Evolutionary conservation across 78 protist species (phyloP), one percentile per base, ranked within the genome.

Genomic region (Dictyostelium discoideum): DNA sequence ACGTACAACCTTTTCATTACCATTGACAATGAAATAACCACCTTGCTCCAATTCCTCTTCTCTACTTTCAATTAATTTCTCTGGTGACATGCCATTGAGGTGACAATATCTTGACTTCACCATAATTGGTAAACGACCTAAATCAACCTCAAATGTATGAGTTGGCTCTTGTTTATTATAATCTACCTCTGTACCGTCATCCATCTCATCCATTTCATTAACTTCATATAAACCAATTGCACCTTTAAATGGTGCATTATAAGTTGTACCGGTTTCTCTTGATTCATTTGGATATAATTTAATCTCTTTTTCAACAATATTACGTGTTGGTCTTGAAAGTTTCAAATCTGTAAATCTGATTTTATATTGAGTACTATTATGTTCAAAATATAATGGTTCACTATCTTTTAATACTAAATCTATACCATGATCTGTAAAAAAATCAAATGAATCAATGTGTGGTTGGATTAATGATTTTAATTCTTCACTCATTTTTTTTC

Each of bases 11-110:
- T 96, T 96, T 82, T 99, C 99, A 80, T 73, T 63, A 37, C 99
- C 99, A 72, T 98, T 93, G 78, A 96, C 50, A 79, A 99, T 94
- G 84, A 99, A 99, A 96, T 97, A 99, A 22, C 99, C 99, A 2
- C 99, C 99, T 26, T 79, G 4, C 78, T 85, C 97, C 32, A 86
- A 69, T 24, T 67, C 95, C 57, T 94, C 94, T 29, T 88, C 97
- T n/a, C 85, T 84, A 11, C 6, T 11, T 18, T 42, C 44, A 3
- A 86, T 73, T 6, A 86, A 76, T 88, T 86, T 69, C 26, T 48
- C 85, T 10, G 93, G 80, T 26, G 87, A 40, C 74, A 87, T 8
- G 4, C 93, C 97, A 10, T 44, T 20, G 39, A 94, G 44, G 14
- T 78, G 86, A 46, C 97, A 94, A 20, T n/a, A 32, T 11, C 1